Base-by-base conservation (phyloP, 176 grass and related monocot species). In the Otatea glauca region DNA sequence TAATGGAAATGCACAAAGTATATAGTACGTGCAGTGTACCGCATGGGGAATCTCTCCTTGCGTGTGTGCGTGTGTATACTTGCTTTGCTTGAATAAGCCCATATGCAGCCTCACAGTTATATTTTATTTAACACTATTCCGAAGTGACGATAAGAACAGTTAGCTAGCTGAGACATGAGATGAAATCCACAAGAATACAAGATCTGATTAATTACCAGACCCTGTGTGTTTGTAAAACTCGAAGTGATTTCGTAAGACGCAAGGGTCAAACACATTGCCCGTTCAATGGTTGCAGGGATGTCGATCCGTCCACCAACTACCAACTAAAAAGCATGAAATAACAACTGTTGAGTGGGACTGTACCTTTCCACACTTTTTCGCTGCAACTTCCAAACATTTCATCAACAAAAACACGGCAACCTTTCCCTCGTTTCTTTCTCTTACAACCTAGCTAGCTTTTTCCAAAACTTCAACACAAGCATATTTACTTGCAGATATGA, bases 291-390 rank as follows among this genome's bases (percentile, higher is more conserved):
- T 20, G 35, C 35, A 37, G 35, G 35, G 1, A 37, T 4, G 35
- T 29, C 29, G 29, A 29, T 29, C 51, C 42, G 41, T 34, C 11
- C 80, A 63, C 65, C 68, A 23, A 53, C 68, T 15, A 54, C 23
- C 44, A 63, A 55, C 43, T 43, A 42, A 25, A 72, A 72, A 21
- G 35, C 86, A 83, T 88, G 86, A 83, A 88, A 83, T 88, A 25
- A 25, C 67, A 76, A 69, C 50, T 32, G 41, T 25, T n/a, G 13
- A 24, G 24, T 6, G 68, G 58, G 41, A 15, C 4, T 1, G 13
- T 49, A 49, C 48, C 2, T 4, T 41, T 32, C 24, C 39, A 9
- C 32, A 1, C 2, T 20, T 3, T 23, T 21, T 59, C 25, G 11
- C 17, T n/a, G 63, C 38, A 44, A 48, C 39, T 48, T 48, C 13